Conservation (phyloP, 768 basidiomycete genomes). For the Cyclocybe cylindracea region DNA sequence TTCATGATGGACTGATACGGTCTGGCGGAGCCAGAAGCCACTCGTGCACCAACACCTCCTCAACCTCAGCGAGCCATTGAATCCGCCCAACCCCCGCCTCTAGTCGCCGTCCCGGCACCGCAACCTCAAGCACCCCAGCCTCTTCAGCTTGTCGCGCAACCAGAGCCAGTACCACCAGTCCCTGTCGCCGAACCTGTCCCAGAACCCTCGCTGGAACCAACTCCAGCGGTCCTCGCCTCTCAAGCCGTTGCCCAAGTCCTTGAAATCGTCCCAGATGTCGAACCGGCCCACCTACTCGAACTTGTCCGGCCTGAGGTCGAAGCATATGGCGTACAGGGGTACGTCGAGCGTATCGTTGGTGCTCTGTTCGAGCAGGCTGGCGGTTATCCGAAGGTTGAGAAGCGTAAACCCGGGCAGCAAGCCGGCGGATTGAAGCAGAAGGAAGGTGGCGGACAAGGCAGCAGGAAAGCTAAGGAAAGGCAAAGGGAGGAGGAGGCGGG, state of each 20-base stretch:
- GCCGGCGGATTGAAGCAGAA: constrained; percentile 23
- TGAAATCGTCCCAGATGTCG: constrained; percentile 73
- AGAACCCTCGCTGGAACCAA: constrained; percentile 5
- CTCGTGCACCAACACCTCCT: not conserved
- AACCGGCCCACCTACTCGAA: constrained; percentile 49
- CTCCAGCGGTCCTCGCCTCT: constrained; percentile 12
- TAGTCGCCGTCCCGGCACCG: not conserved
- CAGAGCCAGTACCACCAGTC: constrained; percentile 9
- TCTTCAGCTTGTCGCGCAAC: constrained; percentile 4
- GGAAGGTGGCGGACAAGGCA: constrained; percentile 19
- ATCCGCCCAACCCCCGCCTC: not conserved
- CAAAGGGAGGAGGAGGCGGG: constrained; percentile 33
- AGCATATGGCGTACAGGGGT: constrained; percentile 29
- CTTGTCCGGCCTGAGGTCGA: constrained; percentile 49
- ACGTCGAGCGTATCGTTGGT: constrained; percentile 59
- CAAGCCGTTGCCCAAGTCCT: constrained; percentile 48
- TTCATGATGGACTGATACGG: not conserved
- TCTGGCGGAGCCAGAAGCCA: not conserved
- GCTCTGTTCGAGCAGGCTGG: constrained; percentile 58
- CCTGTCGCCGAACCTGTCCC: constrained; percentile 9
- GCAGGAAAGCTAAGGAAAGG: constrained; percentile 29
- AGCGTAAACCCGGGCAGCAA: not conserved
- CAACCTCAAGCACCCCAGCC: not conserved
- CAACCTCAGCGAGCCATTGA: not conserved
- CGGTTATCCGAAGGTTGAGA: constrained; percentile 55